phyloP scores from a whole-genome alignment of 2,329 filamentous ascomycete genomes.

The Rutstroemia sp. region DNA sequence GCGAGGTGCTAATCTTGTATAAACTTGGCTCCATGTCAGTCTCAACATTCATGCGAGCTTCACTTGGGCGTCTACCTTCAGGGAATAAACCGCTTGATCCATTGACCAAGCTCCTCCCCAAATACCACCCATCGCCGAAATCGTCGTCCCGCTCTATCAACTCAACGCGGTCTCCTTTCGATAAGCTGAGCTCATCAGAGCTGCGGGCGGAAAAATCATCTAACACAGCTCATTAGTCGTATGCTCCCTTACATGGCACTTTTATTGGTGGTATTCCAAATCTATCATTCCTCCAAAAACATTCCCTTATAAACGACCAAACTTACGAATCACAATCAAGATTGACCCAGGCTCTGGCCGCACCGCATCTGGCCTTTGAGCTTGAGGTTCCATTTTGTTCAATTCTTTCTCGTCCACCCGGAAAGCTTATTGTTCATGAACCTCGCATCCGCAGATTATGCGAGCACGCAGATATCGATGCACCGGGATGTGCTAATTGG shows the following conservation, averaged over 20 bases:
- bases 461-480: not conserved
- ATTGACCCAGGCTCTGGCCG: constrained; percentile 58
- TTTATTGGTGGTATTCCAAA: not conserved
- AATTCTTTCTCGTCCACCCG: constrained; percentile 10
- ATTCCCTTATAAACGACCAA: not conserved
- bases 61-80: constrained; percentile 50
- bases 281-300: not conserved
- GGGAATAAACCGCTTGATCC: constrained; percentile 74
- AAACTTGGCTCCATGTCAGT: constrained; percentile 25
- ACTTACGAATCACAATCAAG: constrained; percentile 66
- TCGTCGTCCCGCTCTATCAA: constrained; percentile 81
- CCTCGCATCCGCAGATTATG: not conserved
- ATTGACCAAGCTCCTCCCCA: constrained; percentile 67
- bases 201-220: constrained; percentile 91
- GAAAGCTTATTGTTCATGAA: not conserved
- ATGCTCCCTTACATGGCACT: not conserved
- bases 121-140: constrained; percentile 82
- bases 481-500: not conserved
- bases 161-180: constrained; percentile 78
- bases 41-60: not conserved
- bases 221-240: constrained; percentile 31
- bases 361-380: constrained; percentile 27
- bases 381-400: constrained; percentile 35
- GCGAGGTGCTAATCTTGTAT: constrained; percentile 30
- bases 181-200: constrained; percentile 83